phyloP scores from a whole-genome alignment of 1,284 basidiomycete genomes.

The Papiliotrema terrestris region DNA sequence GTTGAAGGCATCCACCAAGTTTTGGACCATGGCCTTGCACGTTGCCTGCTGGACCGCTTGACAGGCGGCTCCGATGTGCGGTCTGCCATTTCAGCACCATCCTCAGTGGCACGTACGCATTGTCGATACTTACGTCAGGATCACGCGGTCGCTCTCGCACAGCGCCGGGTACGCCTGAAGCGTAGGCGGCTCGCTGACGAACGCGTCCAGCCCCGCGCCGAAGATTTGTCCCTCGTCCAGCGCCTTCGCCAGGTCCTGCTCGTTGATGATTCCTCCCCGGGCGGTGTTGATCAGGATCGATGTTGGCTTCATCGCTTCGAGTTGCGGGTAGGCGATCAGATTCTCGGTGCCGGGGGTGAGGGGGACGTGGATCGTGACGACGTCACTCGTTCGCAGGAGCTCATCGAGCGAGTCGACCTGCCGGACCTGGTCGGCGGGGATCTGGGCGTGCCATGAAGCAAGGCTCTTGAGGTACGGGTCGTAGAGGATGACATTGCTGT shows the following conservation, averaged over 20 bases:
- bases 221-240: slow-evolving; percentile 16
- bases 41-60: slow-evolving; percentile 4
- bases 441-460: background rate
- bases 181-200: slow-evolving; percentile 3
- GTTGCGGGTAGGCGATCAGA: slow-evolving; percentile 15
- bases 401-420: slow-evolving; percentile 11
- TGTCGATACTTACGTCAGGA: background rate
- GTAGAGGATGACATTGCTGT: slow-evolving; percentile 16
- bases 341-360: slow-evolving; percentile 14
- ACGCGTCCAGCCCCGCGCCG: slow-evolving; percentile 11
- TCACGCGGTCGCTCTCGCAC: slow-evolving; percentile 1
- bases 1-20: slow-evolving; percentile 4
- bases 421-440: background rate
- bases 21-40: slow-evolving; percentile 3
- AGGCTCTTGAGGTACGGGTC: slow-evolving; percentile 16
- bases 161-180: slow-evolving; percentile 1
- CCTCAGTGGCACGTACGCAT: background rate
- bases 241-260: slow-evolving; percentile 19
- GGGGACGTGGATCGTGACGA: slow-evolving; percentile 23
- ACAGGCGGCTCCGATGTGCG: slow-evolving; percentile 4
- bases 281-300: slow-evolving; percentile 30
- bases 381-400: slow-evolving; percentile 15
- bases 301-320: slow-evolving; percentile 16
- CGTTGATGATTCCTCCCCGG: slow-evolving; percentile 29
- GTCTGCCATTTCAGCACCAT: background rate